Conservation (phyloP, 2,329 filamentous ascomycete genomes). For the Coccinonectria pachysandricola region DNA sequence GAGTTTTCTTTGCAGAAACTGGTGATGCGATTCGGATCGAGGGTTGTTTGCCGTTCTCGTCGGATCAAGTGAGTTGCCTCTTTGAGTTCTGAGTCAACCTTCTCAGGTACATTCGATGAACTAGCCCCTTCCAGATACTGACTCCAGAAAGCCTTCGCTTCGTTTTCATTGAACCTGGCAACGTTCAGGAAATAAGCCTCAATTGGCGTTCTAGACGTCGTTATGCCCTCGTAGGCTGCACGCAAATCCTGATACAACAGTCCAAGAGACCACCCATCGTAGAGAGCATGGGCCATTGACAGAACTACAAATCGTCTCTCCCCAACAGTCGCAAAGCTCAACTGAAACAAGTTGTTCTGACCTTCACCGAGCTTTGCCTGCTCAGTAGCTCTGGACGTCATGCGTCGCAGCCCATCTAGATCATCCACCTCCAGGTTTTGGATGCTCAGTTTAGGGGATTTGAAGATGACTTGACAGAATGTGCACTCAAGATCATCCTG, state of each 20-base stretch:
- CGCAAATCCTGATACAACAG: slow-evolving; percentile 63
- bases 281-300: slow-evolving; percentile 76
- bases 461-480: slow-evolving; percentile 39
- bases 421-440: slow-evolving; percentile 13
- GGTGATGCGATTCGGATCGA: slow-evolving; percentile 16
- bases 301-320: slow-evolving; percentile 41
- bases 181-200: slow-evolving; percentile 36
- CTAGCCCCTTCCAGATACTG: slow-evolving; percentile 47
- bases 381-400: slow-evolving; percentile 28
- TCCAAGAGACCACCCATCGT: slow-evolving; percentile 77
- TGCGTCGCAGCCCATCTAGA: slow-evolving; percentile 23
- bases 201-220: slow-evolving; percentile 34
- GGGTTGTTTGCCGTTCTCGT: slow-evolving; percentile 7
- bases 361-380: slow-evolving; percentile 29
- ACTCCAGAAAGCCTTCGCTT: slow-evolving; percentile 54
- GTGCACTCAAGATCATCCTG: slow-evolving; percentile 43
- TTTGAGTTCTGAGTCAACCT: not conserved
- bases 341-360: slow-evolving; percentile 34
- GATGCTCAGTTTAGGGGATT: slow-evolving; percentile 13
- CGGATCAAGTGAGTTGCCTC: slow-evolving; percentile 3
- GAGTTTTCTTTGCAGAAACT: slow-evolving; percentile 54
- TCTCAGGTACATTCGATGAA: slow-evolving; percentile 24
- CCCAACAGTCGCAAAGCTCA: slow-evolving; percentile 30
- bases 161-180: slow-evolving; percentile 8
- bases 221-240: slow-evolving; percentile 46